These are phyloP conservation scores for Brassica rapa DNA, from an alignment of 345 rosid genomes.

Conservation along the genomic window DNA sequence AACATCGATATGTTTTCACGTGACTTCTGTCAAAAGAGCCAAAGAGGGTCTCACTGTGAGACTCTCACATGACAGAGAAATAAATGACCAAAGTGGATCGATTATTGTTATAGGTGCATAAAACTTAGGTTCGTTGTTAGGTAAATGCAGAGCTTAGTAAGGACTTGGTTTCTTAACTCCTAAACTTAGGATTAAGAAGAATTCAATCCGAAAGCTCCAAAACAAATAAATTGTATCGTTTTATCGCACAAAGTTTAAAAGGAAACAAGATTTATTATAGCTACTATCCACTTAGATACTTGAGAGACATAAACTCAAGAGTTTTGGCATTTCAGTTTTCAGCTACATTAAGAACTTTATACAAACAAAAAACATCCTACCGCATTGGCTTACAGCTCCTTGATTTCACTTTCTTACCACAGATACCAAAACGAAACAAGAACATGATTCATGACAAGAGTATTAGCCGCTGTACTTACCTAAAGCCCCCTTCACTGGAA, in stretches of 20 bases:
- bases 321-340: not conserved
- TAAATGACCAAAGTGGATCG: not conserved
- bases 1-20: slow-evolving; percentile 2
- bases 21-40: not conserved
- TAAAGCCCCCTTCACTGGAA: slow-evolving; percentile 30
- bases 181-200: not conserved
- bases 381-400: slow-evolving; percentile 20
- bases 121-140: not conserved
- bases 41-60: too few species aligned
- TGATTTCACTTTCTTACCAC: not conserved
- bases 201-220: too few species aligned
- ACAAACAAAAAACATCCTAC: slow-evolving; percentile 34
- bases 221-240: not conserved
- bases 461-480: slow-evolving; percentile 31
- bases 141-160: not conserved
- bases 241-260: not conserved
- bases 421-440: slow-evolving; percentile 28
- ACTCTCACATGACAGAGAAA: slow-evolving; percentile 10
- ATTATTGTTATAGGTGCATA: not conserved
- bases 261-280: not conserved
- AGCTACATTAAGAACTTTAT: slow-evolving; percentile 24
- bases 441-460: slow-evolving; percentile 24
- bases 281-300: not conserved
- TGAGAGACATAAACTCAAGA: not conserved
- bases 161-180: not conserved